phyloP scores from a whole-genome alignment of 2,329 filamentous ascomycete species.

The Fusarium ramigenum region DNA sequence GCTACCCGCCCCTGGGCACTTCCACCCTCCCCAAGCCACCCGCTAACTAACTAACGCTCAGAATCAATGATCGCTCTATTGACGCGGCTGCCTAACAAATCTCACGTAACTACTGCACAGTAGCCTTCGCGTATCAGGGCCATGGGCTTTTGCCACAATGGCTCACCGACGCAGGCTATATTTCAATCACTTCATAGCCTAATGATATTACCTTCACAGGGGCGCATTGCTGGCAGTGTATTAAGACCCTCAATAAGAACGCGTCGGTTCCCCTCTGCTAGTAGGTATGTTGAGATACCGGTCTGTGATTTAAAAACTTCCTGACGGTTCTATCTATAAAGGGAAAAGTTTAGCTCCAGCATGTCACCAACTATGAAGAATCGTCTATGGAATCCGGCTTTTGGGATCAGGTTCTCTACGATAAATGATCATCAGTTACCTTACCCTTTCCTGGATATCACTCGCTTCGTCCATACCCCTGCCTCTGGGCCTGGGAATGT shows the following conservation, averaged over 20 bases:
- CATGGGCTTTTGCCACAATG: conserved; percentile 41
- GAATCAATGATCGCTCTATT: conserved; percentile 28
- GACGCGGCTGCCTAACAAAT: conserved; percentile 47
- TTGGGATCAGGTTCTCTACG: conserved; percentile 46
- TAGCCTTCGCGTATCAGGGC: conserved; percentile 21
- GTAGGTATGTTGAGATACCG: conserved; percentile 26
- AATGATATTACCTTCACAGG: conserved; percentile 34
- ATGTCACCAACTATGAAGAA: conserved; percentile 34
- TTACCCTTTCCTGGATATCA: conserved; percentile 42
- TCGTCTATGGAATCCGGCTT: conserved; percentile 44
- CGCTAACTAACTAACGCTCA: conserved; percentile 6
- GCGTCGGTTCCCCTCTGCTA: conserved; percentile 22
- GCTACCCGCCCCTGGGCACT: not conserved
- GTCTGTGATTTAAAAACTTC: conserved; percentile 5
- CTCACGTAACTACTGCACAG: conserved; percentile 13
- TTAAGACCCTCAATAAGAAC: conserved; percentile 35
- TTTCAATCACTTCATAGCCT: conserved; percentile 16
- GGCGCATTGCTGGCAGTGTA: conserved; percentile 44
- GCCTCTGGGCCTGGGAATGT: not conserved
- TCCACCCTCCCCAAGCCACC: conserved; percentile 15
- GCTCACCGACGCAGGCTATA: conserved; percentile 31
- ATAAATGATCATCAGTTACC: conserved; percentile 23
- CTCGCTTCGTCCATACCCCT: conserved; percentile 42
- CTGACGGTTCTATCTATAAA: conserved; percentile 7
- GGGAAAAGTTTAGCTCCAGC: conserved; percentile 14